Conservation (phyloP, 768 basidiomycete species). For the Xerocomellus dryophilus region DNA sequence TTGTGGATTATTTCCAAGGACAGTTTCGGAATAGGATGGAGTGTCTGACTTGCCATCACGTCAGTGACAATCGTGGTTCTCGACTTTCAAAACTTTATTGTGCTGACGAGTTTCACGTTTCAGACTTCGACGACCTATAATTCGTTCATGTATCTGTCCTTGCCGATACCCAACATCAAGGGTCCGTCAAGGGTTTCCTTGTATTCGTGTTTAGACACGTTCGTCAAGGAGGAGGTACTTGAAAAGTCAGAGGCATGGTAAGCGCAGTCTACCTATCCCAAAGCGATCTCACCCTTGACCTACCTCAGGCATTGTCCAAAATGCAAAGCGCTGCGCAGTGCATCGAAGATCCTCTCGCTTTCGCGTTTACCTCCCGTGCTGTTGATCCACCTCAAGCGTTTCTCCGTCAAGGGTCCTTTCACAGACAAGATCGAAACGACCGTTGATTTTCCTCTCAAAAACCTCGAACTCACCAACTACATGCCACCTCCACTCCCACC, state of each 20-base stretch:
- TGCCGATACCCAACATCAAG: constrained; percentile 77
- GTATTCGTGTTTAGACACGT: constrained; percentile 80
- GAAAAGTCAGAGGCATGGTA: constrained; percentile 95
- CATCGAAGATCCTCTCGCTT: constrained; percentile 83
- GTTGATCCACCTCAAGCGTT: constrained; percentile 88
- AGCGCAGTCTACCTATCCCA: constrained; percentile 17
- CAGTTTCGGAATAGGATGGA: constrained; percentile 89
- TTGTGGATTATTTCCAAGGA: constrained; percentile 97
- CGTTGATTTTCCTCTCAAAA: constrained; percentile 80
- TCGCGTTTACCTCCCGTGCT: constrained; percentile 92
- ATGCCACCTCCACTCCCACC: constrained; percentile 80
- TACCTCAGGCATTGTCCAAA: constrained; percentile 85
- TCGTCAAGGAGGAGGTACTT: constrained; percentile 86
- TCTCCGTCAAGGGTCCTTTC: constrained; percentile 86
- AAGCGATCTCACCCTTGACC: background rate
- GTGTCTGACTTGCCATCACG: constrained; percentile 88
- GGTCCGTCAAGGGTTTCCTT: constrained; percentile 61
- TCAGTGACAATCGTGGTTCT: constrained; percentile 32
- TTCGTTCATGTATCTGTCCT: constrained; percentile 89
- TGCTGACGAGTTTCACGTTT: constrained; percentile 8
- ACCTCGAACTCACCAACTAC: constrained; percentile 68
- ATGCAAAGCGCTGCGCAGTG: constrained; percentile 85
- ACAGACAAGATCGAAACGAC: constrained; percentile 96
- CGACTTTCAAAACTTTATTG: constrained; percentile 1
- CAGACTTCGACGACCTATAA: constrained; percentile 98